Base-by-base conservation (phyloP, 1,139 yeast species). In the Eremothecium cymbalariae region DNA sequence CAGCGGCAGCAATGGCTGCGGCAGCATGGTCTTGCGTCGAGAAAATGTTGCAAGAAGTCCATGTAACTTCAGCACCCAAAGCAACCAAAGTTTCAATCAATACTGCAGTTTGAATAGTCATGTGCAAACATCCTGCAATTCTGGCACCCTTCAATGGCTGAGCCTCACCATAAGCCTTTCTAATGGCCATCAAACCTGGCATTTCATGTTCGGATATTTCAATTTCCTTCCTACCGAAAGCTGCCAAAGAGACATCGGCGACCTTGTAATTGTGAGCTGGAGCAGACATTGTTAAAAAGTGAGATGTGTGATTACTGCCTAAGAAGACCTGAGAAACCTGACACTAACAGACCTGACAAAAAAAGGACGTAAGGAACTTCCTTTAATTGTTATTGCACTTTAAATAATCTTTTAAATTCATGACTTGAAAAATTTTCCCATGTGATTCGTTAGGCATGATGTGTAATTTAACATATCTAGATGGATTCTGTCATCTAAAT, bases 21-120 rank as follows among this genome's bases (percentile, higher is more conserved):
- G 99, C 98, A 54, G 97, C 97, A 65, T 90, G 97, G 70, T 90
- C 98, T 74, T 90, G 99, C 50, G 99, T 90, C 54, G 97, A 90
- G 82, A 85, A 90, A 60, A 90, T 90, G 94, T 90, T 90, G 78
- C 99, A 90, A 36, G 97, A 88, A 49, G 95, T 76, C 99, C 99
- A 90, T 61, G 99, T 90, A 50, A 90, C 99, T 74, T 90, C 99
- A 51, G 99, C 99, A 72, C 99, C 99, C 57, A 90, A 77, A 51
- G 95, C 95, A 60, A 76, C 83, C 62, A 93, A 77, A 53, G 98
- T 93, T 76, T 90, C 98, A 60, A 93, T 93, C 68, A 90, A 77
- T 50, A 90, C 98, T 53, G 98, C 99, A 57, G 99, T 93, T 74
- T 90, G 99, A 60, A 90, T 83, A 65, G 99, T 90, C 98, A 93